Evolutionary conservation across 495 filamentous ascomycete species (phyloP), one percentile per base, ranked within the genome.

Genomic region (Hypoxylon rickii): DNA sequence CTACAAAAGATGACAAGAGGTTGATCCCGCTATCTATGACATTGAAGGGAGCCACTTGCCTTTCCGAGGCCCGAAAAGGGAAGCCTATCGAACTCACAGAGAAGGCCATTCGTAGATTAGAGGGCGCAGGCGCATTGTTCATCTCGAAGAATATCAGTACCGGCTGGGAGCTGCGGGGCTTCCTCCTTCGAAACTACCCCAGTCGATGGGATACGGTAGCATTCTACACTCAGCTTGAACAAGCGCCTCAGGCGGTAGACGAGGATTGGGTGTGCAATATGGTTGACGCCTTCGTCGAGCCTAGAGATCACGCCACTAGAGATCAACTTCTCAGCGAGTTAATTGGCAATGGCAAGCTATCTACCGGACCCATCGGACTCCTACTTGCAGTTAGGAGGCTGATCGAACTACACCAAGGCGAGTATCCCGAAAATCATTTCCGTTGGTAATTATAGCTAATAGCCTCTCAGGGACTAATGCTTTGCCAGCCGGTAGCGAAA

Each of bases 111-210:
- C 21, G 44, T 2, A 57, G 69, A 22, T 22, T 76, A 18, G 60
- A 71, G 38, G 44, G 51, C n/a, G 51, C 42, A 31, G 63, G 71
- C 55, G 34, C 65, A 11, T 51, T 44, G n/a, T 59, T 65, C n/a
- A 42, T 71, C 6, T 58, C 63, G 5, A 61, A 59, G 20, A 58
- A 62, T 1, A n/a, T 56, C 16, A 43, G 65, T 16, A 37, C 55
- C 24, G 71, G 70, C 12, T 76, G 74, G 74, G 69, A 74, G 46
- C 31, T 75, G 1, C 68, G 67, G 20, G 67, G 51, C 29, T 78
- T 76, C 47, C 50, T 78, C 17, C 52, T 70, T 1, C 63, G 56
- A 33, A 62, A 72, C 38, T 65, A 47, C 20, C 55, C 59, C 20
- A 43, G 50, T 32, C 59, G 60, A 40, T 63, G 62, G 22, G 49